Base-by-base conservation (phyloP, 768 basidiomycete species). In the Exsudoporus frostii region DNA sequence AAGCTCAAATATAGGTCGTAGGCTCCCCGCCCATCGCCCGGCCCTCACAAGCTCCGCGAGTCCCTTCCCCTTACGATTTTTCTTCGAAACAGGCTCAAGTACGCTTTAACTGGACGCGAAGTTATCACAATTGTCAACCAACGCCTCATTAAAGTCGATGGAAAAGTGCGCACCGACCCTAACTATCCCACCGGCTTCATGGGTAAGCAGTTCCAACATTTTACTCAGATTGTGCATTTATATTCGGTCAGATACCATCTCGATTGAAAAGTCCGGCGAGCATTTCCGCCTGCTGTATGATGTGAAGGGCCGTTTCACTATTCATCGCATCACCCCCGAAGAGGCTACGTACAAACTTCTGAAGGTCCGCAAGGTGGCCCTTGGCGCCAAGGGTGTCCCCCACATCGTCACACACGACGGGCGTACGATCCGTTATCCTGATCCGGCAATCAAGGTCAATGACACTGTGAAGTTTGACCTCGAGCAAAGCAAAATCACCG, bases 221-320 rank as follows among this genome's bases (percentile, higher is more conserved):
- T 20, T 19, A 7, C 14, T 25, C 7, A 13, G 5, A 47, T 37
- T 9, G 10, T 30, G 27, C 27, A 32, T 43, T 59, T 25, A 58
- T 29, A 46, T 54, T 39, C 22, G 37, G 24, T 30, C 22, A 96
- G 96, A 99, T 74, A 96, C 98, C 60, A 82, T 99, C 72, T 85
- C 92, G 55, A 90, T 99, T 58, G 96, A 99, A 76, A 96, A 97
- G 74, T 98, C 96, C 24, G 91, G 88, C 76, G 97, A 99, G 76
- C 88, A 98, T 81, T 99, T 98, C 88, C 96, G 97, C 74, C 84
- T 98, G 55, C 81, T 99, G 39, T 98, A 98, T 82, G 97, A 98
- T 72, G 87, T 98, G 76, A 99, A 99, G 81, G 97, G 97, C 63
- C 97, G 97, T 63, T 99, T 99, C 81, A 90, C 94, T 62, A 96